Conservation (phyloP, 2,329 filamentous ascomycete genomes). For the Aspergillus costaricaensis region DNA sequence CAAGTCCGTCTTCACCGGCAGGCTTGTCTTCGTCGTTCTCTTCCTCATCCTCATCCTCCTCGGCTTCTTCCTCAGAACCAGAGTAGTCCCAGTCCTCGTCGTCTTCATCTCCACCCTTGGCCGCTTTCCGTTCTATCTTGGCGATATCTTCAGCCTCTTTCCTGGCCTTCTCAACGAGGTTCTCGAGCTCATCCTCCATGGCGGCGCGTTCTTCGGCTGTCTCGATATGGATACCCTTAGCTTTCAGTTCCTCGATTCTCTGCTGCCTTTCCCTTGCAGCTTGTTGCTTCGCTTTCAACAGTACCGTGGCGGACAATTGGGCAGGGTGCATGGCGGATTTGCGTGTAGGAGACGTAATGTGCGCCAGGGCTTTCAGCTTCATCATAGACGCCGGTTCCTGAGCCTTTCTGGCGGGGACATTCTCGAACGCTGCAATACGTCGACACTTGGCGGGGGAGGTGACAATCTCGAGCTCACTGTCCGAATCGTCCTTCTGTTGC, state of each 20-base stretch:
- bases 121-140: constrained; percentile 71
- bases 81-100: constrained; percentile 49
- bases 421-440: constrained; percentile 67
- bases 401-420: constrained; percentile 63
- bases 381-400: constrained; percentile 64
- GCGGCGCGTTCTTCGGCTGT: constrained; percentile 83
- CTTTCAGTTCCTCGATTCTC: constrained; percentile 72
- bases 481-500: constrained; percentile 46
- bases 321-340: constrained; percentile 63
- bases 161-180: constrained; percentile 81
- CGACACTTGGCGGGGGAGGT: constrained; percentile 45
- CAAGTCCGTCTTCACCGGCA: constrained; percentile 19
- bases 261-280: constrained; percentile 75
- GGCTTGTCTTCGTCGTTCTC: constrained; percentile 30
- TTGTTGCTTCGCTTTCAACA: constrained; percentile 75
- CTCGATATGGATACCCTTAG: constrained; percentile 78
- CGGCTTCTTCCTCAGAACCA: constrained; percentile 49
- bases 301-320: constrained; percentile 69
- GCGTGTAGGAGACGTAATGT: constrained; percentile 63
- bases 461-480: constrained; percentile 65
- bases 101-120: constrained; percentile 61
- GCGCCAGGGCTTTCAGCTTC: constrained; percentile 71
- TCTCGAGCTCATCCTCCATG: constrained; percentile 80
- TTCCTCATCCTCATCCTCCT: constrained; percentile 35
- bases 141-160: constrained; percentile 78